These are phyloP conservation scores for Ophiognomonia clavigignenti-juglandacearum DNA, from an alignment of 2,329 filamentous ascomycete genomes.

Conservation along the genomic window DNA sequence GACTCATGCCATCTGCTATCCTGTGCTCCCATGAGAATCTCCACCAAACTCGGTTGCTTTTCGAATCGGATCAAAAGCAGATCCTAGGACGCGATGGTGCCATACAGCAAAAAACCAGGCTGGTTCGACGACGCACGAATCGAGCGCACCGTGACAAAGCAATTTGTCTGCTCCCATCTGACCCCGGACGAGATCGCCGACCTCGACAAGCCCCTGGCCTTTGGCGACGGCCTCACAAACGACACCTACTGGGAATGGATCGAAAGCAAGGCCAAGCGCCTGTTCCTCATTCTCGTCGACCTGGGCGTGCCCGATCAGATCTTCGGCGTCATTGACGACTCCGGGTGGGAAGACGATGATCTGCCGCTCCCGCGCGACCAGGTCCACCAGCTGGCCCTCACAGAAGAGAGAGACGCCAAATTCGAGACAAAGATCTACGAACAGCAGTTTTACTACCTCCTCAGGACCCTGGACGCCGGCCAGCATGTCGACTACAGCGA, in stretches of 20 bases:
- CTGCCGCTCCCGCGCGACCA: slow-evolving; percentile 64
- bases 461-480: slow-evolving; percentile 57
- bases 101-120: too few relatives aligned
- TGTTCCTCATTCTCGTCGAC: slow-evolving; percentile 69
- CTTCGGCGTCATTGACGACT: slow-evolving; percentile 68
- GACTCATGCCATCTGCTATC: too few relatives aligned
- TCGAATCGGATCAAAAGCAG: too few relatives aligned
- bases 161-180: slow-evolving; percentile 63
- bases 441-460: slow-evolving; percentile 66
- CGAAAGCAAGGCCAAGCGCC: slow-evolving; percentile 58
- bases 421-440: slow-evolving; percentile 66
- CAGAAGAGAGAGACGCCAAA: slow-evolving; percentile 53
- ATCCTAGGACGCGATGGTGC: too few relatives aligned
- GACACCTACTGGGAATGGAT: slow-evolving; percentile 79
- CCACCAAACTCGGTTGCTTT: too few relatives aligned
- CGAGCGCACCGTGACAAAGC: slow-evolving; percentile 62
- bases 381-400: slow-evolving; percentile 58
- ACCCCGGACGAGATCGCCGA: slow-evolving; percentile 57
- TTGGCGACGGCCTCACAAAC: slow-evolving; percentile 65
- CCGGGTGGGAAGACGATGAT: slow-evolving; percentile 74
- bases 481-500: slow-evolving; percentile 60
- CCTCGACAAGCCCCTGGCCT: slow-evolving; percentile 58
- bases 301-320: slow-evolving; percentile 68
- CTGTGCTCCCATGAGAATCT: too few relatives aligned
- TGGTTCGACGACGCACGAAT: slow-evolving; percentile 73